Conservation (phyloP, 768 basidiomycete genomes). For the Pulveroboletus frians region DNA sequence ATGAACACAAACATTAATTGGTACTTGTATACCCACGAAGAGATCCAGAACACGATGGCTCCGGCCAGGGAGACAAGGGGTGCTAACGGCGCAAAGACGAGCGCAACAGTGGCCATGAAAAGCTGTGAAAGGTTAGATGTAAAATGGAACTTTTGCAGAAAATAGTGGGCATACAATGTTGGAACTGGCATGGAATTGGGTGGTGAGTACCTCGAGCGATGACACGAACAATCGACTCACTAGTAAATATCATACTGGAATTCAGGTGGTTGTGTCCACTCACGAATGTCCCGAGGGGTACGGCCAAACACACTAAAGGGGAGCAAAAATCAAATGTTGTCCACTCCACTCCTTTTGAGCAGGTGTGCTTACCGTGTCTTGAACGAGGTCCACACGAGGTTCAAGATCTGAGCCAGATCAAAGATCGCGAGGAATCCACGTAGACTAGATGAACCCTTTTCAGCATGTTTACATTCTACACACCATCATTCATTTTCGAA, state of each 20-base stretch:
- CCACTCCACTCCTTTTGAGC: background rate
- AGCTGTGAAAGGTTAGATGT: slow-evolving; percentile 37
- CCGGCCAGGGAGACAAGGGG: slow-evolving; percentile 84
- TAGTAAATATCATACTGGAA: slow-evolving; percentile 86
- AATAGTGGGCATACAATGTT: slow-evolving; percentile 44
- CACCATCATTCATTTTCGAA: slow-evolving; percentile 9
- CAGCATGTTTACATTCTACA: background rate
- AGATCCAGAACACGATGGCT: slow-evolving; percentile 82
- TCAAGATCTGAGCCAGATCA: slow-evolving; percentile 93
- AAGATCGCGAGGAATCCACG: slow-evolving; percentile 94
- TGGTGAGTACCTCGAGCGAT: background rate
- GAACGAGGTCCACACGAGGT: slow-evolving; percentile 80
- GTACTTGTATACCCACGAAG: slow-evolving; percentile 90
- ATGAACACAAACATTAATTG: slow-evolving; percentile 93
- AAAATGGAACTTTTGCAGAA: background rate
- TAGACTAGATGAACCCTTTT: slow-evolving; percentile 42
- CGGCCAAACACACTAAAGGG: slow-evolving; percentile 67
- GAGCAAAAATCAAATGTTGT: background rate
- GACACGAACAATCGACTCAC: slow-evolving; percentile 38
- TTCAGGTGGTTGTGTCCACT: slow-evolving; percentile 86
- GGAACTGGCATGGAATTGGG: slow-evolving; percentile 33
- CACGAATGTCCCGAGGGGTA: slow-evolving; percentile 84
- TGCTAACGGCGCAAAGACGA: slow-evolving; percentile 92
- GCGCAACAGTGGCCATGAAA: slow-evolving; percentile 88
- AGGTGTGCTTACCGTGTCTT: slow-evolving; percentile 58